Evolutionary conservation across 2,329 filamentous ascomycete species (phyloP).

Genomic region (Elsinoe ampelina): DNA sequence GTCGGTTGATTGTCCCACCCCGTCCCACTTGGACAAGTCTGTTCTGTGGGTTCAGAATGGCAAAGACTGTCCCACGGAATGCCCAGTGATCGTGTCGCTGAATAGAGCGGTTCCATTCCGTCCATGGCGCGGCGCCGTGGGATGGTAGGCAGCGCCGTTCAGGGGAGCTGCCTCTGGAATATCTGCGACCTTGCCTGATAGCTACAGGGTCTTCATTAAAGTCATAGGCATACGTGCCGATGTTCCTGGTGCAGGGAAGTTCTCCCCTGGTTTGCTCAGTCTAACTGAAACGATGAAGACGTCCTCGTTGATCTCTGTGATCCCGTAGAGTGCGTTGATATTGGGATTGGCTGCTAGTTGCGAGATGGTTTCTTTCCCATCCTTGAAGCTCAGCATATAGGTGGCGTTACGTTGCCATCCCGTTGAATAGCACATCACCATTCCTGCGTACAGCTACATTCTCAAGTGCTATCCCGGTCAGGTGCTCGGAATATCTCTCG

Average conservation of each 20-base stretch:
- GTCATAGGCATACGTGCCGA: conserved; percentile 1
- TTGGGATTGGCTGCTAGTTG: neutral
- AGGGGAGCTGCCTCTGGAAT: neutral
- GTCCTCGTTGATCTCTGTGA: neutral
- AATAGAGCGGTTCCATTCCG: neutral
- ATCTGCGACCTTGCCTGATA: neutral
- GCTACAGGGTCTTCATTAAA: neutral
- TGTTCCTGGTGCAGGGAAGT: neutral
- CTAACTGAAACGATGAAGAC: neutral
- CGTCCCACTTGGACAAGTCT: neutral
- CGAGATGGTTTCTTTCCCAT: neutral
- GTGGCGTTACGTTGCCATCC: neutral
- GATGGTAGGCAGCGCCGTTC: neutral
- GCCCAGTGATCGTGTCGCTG: conserved; percentile 2
- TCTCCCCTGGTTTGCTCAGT: neutral
- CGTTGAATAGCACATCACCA: conserved; percentile 1
- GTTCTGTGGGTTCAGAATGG: neutral
- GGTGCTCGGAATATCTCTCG: neutral
- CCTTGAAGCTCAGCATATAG: neutral
- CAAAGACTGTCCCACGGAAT: neutral
- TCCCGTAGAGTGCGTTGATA: neutral
- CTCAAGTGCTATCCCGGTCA: neutral
- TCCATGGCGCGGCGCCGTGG: neutral
- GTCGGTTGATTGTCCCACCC: neutral
- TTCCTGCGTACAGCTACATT: neutral